Percentiles rank a stretch among this genome's conserved stretches.
Evolutionary conservation across 2,329 filamentous ascomycete genomes (phyloP).

Genomic region (Cladosporium halotolerans): DNA sequence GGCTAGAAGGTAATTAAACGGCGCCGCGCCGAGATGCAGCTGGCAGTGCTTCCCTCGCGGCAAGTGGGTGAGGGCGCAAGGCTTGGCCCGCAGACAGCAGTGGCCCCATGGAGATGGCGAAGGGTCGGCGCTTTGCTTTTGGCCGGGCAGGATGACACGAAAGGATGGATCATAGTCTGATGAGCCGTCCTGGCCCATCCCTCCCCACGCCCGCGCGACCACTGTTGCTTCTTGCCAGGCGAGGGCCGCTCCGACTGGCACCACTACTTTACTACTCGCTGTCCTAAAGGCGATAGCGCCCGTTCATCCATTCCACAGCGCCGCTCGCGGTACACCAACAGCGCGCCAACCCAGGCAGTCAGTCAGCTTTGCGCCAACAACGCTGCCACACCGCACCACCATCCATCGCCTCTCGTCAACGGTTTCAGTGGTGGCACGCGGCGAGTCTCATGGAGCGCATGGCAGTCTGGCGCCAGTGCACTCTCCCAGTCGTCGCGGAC

Average conservation of each 20-base stretch:
- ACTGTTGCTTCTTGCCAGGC: no score
- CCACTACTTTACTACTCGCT: not conserved
- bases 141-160: slow-evolving; percentile 10
- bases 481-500: no score
- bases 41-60: slow-evolving; percentile 1
- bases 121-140: slow-evolving; percentile 3
- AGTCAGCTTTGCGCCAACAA: no score
- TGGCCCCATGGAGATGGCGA: slow-evolving; percentile 7
- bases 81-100: slow-evolving; percentile 4
- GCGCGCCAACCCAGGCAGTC: no score
- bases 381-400: no score
- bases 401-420: no score
- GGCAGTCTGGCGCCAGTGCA: slow-evolving; percentile 1
- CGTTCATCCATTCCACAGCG: not conserved
- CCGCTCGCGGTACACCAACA: no score
- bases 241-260: no score
- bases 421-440: no score
- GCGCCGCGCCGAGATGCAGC: slow-evolving; percentile 5
- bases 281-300: no score
- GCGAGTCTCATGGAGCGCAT: not conserved
- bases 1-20: slow-evolving; percentile 9
- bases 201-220: not conserved
- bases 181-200: not conserved
- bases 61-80: slow-evolving; percentile 6
- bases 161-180: slow-evolving; percentile 6